These are phyloP conservation scores for Chalciporus sp. DNA, from an alignment of 1,284 basidiomycete species.

Conservation along the genomic window DNA sequence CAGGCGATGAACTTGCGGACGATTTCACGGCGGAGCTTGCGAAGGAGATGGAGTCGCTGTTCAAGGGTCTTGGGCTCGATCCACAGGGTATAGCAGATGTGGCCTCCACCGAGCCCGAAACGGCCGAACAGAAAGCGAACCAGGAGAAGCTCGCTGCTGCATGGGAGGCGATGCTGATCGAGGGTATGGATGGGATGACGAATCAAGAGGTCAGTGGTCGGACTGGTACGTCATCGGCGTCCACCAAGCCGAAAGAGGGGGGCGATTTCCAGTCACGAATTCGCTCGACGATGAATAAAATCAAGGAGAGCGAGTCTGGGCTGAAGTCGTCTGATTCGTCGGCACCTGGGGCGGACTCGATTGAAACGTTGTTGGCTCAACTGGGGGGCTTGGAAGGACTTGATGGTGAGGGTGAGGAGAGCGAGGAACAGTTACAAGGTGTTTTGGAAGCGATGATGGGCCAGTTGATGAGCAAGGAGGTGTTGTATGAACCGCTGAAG, in stretches of 20 bases:
- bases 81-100: constrained; percentile 13
- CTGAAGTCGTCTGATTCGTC: constrained; percentile 42
- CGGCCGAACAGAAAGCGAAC: constrained; percentile 39
- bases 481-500: constrained; percentile 92
- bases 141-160: constrained; percentile 59
- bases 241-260: constrained; percentile 22
- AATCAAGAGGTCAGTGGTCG: constrained; percentile 30
- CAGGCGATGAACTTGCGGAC: constrained; percentile 21
- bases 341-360: constrained; percentile 36
- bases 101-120: constrained; percentile 16
- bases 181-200: constrained; percentile 59
- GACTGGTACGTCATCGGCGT: constrained; percentile 12
- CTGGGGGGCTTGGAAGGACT: constrained; percentile 39
- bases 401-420: constrained; percentile 35
- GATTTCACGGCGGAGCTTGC: constrained; percentile 59
- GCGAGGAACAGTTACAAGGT: constrained; percentile 35
- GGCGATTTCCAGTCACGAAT: constrained; percentile 35
- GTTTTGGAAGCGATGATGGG: constrained; percentile 85
- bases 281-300: constrained; percentile 71
- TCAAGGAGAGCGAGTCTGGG: constrained; percentile 73
- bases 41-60: constrained; percentile 83
- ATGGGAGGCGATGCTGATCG: constrained; percentile 77
- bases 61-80: constrained; percentile 65
- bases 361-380: constrained; percentile 54
- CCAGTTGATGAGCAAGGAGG: constrained; percentile 92